Percentiles rank a stretch among this genome's conserved stretches.
These are phyloP conservation scores for Trichoderma guizhouense DNA, from an alignment of 2,329 filamentous ascomycete species.

Conservation along the genomic window DNA sequence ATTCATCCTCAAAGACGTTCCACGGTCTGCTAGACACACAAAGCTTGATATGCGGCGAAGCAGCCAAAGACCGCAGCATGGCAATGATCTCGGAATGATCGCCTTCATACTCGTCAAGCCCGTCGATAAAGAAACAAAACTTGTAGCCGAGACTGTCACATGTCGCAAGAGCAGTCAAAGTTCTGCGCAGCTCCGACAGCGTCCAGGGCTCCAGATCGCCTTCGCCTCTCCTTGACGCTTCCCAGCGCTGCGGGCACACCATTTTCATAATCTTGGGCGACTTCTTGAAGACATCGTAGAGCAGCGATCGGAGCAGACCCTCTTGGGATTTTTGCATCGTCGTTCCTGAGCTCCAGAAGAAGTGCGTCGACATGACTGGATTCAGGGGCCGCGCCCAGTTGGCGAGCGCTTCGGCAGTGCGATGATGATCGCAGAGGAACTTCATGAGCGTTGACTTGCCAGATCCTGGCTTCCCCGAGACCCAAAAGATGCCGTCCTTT, in stretches of 20 bases:
- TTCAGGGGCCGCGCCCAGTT: slow-evolving; percentile 28
- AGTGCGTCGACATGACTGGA: slow-evolving; percentile 30
- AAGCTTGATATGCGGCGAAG: slow-evolving; percentile 26
- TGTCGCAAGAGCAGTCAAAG: neutral
- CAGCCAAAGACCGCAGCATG: slow-evolving; percentile 4
- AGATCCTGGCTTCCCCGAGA: slow-evolving; percentile 39
- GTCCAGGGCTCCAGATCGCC: neutral
- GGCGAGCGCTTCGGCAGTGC: slow-evolving; percentile 22
- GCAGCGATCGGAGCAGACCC: slow-evolving; percentile 33
- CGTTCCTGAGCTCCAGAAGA: slow-evolving; percentile 35
- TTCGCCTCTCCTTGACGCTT: neutral
- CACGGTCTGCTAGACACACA: slow-evolving; percentile 32
- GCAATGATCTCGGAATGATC: slow-evolving; percentile 8
- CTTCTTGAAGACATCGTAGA: slow-evolving; percentile 30
- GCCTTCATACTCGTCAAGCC: slow-evolving; percentile 25
- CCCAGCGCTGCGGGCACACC: neutral
- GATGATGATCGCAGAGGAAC: slow-evolving; percentile 25
- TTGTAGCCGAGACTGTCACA: neutral
- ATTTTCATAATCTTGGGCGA: slow-evolving; percentile 7
- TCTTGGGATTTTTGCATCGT: slow-evolving; percentile 32
- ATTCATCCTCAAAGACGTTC: slow-evolving; percentile 22
- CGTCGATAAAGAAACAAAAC: slow-evolving; percentile 27
- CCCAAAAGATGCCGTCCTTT: slow-evolving; percentile 27
- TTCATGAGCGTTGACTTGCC: slow-evolving; percentile 45
- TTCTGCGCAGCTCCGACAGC: neutral